Conservation (phyloP, 2,329 filamentous ascomycete genomes). For the Leptographium lundbergii region DNA sequence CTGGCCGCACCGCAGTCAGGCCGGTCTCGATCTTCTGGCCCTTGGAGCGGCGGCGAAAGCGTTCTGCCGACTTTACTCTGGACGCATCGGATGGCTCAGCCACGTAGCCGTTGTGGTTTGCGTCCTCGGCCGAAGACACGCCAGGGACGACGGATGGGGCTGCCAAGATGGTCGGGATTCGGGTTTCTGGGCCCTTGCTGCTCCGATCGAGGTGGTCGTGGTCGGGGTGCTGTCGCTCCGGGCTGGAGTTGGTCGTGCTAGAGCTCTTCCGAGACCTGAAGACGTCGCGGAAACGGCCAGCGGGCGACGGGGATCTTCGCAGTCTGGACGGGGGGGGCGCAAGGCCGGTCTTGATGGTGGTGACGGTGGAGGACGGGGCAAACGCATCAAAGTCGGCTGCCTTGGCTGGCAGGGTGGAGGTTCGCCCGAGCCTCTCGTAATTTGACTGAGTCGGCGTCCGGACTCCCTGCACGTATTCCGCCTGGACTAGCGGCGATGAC, state of each 20-base stretch:
- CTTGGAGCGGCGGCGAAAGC: constrained; percentile 17
- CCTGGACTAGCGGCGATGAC: constrained; percentile 54
- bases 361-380: constrained; percentile 19
- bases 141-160: not conserved
- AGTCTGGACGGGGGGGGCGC: constrained; percentile 29
- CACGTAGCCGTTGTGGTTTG: not conserved
- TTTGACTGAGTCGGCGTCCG: constrained; percentile 24
- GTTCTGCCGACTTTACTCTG: constrained; percentile 12
- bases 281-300: constrained; percentile 57
- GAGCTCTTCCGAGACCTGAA: constrained; percentile 46
- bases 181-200: constrained; percentile 5
- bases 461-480: constrained; percentile 34
- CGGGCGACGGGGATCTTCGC: constrained; percentile 55
- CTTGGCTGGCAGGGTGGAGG: constrained; percentile 21
- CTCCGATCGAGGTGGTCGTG: not conserved
- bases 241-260: constrained; percentile 27
- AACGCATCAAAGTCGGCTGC: constrained; percentile 17
- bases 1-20: constrained; percentile 21
- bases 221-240: constrained; percentile 13
- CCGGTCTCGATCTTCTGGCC: constrained; percentile 18
- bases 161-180: not conserved
- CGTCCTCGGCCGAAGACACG: not conserved
- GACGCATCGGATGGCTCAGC: constrained; percentile 1
- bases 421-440: constrained; percentile 17
- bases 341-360: constrained; percentile 22